Base-by-base conservation (phyloP, 371 early-diverging fungal species). In the Funneliformis caledonium region DNA sequence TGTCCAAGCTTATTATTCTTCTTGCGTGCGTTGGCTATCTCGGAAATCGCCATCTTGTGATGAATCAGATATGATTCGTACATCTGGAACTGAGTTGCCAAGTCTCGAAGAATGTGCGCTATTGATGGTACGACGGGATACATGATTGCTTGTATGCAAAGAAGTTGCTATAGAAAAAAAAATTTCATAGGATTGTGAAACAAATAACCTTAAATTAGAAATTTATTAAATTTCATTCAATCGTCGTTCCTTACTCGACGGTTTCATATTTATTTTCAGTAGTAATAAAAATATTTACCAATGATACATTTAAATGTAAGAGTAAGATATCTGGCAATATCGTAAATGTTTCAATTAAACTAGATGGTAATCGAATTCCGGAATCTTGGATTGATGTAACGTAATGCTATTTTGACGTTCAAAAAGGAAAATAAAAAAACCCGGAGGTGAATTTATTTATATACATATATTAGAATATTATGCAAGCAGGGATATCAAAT, bases 1-100 rank as follows among this genome's bases (percentile, higher is more conserved):
- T 77, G 77, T 37, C 77, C 77, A 60, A 77, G 59, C 11, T 77
- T 77, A 31, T 45, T 77, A 6, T 64, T 64, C 48, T 77, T 77
- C 31, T 77, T 77, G 2, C 65, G 42, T 16, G 77, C 65, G 48
- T 77, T 48, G 9, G 77, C 65, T 26, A 77, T 42, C 48, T 77
- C 77, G 12, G 65, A 43, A 48, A 77, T 77, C n/a, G 77, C 77
- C 14, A 31, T 65, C 47, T 77, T 42, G 48, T 77, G 47, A 65
- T 77, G 47, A 48, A 77, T 5, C 1, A 77, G 16, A 64, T 77
- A 77, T 48, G 33, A 10, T 48, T 77, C 77, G 48, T 77, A 77
- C 37, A 48, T 48, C 26, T 26, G 10, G 7, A 77, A 48, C n/a
- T 77, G 42, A 22, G 22, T 64, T 26, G 62, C 37, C 14, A 77